These are phyloP conservation scores for Gaertneriomyces semiglobifer DNA, from an alignment of 192 early-diverging fungal genomes.

Conservation along the genomic window DNA sequence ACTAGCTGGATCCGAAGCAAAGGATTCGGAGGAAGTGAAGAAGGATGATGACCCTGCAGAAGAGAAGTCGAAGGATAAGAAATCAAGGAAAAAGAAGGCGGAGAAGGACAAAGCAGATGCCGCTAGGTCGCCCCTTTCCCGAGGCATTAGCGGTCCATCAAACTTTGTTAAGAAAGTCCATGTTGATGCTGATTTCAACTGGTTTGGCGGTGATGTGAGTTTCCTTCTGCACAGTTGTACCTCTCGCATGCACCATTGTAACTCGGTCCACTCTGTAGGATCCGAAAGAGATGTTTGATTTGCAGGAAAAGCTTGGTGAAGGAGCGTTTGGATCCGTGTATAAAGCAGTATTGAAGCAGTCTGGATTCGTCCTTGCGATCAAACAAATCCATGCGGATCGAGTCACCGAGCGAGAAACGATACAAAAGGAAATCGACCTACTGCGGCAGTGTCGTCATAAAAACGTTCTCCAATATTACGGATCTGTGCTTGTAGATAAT, in stretches of 20 bases:
- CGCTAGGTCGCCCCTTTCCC: conserved; percentile 4
- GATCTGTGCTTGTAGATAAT: conserved; percentile 30
- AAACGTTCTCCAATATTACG: conserved; percentile 51
- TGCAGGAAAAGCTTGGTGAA: conserved; percentile 47
- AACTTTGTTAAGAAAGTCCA: conserved; percentile 31
- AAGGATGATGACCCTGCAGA: too few relatives aligned
- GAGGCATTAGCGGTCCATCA: conserved; percentile 22
- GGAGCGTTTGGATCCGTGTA: conserved; percentile 48
- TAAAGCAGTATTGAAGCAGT: conserved; percentile 37
- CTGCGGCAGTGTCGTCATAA: conserved; percentile 37
- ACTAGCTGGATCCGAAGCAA: not conserved
- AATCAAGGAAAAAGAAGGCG: not conserved
- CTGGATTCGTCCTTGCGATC: conserved; percentile 43
- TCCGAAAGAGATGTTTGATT: conserved; percentile 37
- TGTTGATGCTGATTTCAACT: conserved; percentile 32
- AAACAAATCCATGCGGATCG: conserved; percentile 38
- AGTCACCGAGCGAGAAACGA: conserved; percentile 22
- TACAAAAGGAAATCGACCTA: conserved; percentile 46
- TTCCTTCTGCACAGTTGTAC: too few relatives aligned
- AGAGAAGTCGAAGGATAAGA: not conserved
- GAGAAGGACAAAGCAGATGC: not conserved
- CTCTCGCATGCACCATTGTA: too few relatives aligned
- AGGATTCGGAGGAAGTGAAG: not conserved
- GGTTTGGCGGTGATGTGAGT: conserved; percentile 33
- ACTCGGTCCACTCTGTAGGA: conserved; percentile 10